Percentiles rank a stretch among this genome's conserved stretches.
Conservation (phyloP, 108 stramenopile species). For the Nitzschia putrida region DNA sequence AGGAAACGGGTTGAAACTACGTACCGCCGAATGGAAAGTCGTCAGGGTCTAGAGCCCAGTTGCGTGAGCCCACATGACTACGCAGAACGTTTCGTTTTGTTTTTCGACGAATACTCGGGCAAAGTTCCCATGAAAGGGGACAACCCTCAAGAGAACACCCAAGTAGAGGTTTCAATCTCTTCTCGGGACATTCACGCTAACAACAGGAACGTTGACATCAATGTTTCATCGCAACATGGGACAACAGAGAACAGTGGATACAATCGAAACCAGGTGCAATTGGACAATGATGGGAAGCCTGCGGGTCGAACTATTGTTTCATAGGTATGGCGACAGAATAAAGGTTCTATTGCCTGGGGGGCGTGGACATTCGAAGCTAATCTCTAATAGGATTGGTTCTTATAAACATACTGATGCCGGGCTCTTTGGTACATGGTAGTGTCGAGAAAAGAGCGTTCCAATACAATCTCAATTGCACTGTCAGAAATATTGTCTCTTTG, state of each 20-base stretch:
- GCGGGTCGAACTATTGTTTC: neutral
- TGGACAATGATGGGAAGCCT: neutral
- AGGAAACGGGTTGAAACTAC: slow-evolving; percentile 85
- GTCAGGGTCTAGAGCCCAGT: slow-evolving; percentile 67
- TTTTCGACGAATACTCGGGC: slow-evolving; percentile 78
- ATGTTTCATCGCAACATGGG: neutral
- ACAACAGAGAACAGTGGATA: neutral
- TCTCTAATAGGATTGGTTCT: no score
- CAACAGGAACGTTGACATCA: slow-evolving; percentile 6
- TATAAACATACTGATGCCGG: slow-evolving; percentile 1
- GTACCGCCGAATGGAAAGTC: slow-evolving; percentile 58
- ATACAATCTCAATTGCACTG: slow-evolving; percentile 11
- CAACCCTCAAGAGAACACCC: slow-evolving; percentile 10
- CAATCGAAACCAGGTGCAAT: neutral
- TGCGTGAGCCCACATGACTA: slow-evolving; percentile 84
- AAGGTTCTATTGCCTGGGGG: no score
- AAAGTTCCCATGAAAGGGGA: slow-evolving; percentile 6
- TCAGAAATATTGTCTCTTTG: slow-evolving; percentile 16
- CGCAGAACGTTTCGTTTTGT: slow-evolving; percentile 76
- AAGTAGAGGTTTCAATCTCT: slow-evolving; percentile 13
- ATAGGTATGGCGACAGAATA: neutral
- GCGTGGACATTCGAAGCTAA: neutral
- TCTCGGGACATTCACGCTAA: neutral
- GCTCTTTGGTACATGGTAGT: slow-evolving; percentile 16
- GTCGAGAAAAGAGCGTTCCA: slow-evolving; percentile 27